These are phyloP conservation scores for Protea cynaroides DNA, from an alignment of 164 flowering plant species.

Conservation along the genomic window DNA sequence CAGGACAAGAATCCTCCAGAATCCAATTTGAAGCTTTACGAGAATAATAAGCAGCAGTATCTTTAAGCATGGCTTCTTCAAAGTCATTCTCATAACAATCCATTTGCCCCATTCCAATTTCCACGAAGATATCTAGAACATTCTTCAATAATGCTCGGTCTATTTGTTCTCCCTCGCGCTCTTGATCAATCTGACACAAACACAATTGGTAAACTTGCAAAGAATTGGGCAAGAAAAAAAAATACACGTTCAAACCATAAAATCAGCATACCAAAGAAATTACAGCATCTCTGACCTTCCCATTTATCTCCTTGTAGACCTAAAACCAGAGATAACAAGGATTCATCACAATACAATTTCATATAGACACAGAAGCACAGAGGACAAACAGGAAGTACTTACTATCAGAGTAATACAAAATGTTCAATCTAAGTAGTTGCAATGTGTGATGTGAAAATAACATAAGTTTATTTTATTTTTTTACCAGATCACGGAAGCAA, in stretches of 20 bases:
- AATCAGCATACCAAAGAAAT: slow-evolving; percentile 5
- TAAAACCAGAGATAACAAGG: slow-evolving; percentile 9
- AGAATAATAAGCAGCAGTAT: slow-evolving; percentile 70
- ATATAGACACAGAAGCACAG: neutral
- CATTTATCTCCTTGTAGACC: slow-evolving; percentile 64
- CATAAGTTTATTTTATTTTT: neutral
- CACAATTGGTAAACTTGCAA: neutral
- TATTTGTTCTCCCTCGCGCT: slow-evolving; percentile 53
- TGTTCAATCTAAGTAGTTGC: neutral
- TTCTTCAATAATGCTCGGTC: slow-evolving; percentile 74
- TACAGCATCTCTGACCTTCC: slow-evolving; percentile 79
- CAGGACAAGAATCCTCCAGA: slow-evolving; percentile 80
- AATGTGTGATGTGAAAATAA: neutral
- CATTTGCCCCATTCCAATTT: slow-evolving; percentile 76
- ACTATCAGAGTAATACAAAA: neutral
- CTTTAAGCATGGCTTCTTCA: slow-evolving; percentile 55
- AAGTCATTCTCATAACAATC: slow-evolving; percentile 62
- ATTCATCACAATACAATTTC: neutral
- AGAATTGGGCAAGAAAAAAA: neutral
- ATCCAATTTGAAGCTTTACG: slow-evolving; percentile 87
- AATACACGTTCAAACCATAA: neutral
- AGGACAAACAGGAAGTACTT: neutral
- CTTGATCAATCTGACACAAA: slow-evolving; percentile 2
- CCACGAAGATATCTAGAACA: slow-evolving; percentile 72
- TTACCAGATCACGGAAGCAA: slow-evolving; percentile 75